Base-by-base conservation (phyloP, 345 rosid genomes). In the Viola odorata region DNA sequence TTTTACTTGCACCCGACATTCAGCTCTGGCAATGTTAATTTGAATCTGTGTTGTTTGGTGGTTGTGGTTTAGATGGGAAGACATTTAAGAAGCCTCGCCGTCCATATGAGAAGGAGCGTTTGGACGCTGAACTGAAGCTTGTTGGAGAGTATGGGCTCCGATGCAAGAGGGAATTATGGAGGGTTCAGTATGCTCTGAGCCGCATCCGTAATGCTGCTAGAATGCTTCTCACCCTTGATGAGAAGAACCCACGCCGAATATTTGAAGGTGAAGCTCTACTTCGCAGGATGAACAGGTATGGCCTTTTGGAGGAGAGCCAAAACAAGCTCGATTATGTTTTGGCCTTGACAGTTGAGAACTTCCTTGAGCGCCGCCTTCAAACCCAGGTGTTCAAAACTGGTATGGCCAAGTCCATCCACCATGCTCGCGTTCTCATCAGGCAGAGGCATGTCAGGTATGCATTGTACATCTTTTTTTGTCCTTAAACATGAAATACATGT, bases 181-280 rank as follows among this genome's bases (percentile, higher is more conserved):
- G 71, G 55, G 71, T 68, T 38, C 65, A 67, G 47, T 67, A 66
- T 58, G 70, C 70, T 7, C 37, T 66, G 45, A 66, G 70, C 64
- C 64, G 70, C 12, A 66, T 66, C 37, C 58, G 59, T 32, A 66
- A 66, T 52, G 70, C 70, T 10, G 70, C 70, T 8, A 58, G 70
- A 66, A 67, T 45, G 45, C 71, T 67, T 12, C 15, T 67, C 42
- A 67, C 71, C 16, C 65, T 67, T 5, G 71, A 67, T 45, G 71
- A 67, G 50, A 67, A 67, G 71, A 60, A 67, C 59, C 65, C 64
- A 3, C 65, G 71, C 32, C 39, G 71, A 3, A 67, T 67, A 8
- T 67, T 67, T 45, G 71, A 67, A 52, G 71, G 71, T 44, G 71
- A 67, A 37, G 71, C 71, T 12, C 71, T 67, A 45, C 65, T 67